Base-by-base conservation (phyloP, 257 asterid genomes). In the Lycium barbarum region DNA sequence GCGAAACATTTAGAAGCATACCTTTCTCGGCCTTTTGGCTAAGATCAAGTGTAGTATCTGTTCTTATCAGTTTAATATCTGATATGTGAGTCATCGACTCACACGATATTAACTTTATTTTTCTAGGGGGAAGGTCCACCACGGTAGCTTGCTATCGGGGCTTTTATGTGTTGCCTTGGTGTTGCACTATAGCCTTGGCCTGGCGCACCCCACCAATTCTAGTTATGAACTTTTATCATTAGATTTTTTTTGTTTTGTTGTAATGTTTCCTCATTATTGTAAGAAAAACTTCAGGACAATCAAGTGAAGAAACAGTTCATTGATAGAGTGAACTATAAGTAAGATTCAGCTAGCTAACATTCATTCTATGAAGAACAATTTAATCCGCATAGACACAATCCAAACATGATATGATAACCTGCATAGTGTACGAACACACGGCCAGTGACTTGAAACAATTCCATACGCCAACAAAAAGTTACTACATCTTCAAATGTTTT, bases 21-120 rank as follows among this genome's bases (percentile, higher is more conserved):
- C 95, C 94, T 91, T 90, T 90, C 92, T 91, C 93, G 91, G 95
- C 94, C 94, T 90, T 92, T 93, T 93, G 95, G 92, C 90, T 89
- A 88, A 89, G 92, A 89, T 93, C 93, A 87, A 91, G 90, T 91
- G 93, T 92, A 91, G 97, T 92, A 93, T 94, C 91, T 92, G 93
- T 93, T 93, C 93, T 92, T 92, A 92, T 92, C 93, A 90, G 14
- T 20, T 62, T 62, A 20, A 62, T 62, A 62, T 62, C 6, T 62
- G 15, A 62, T 67, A 36, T 35, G 12, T 35, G 76, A 49, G 11
- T 0, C 3, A 14, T 35, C 1, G 49, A 2, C 14, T 0, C 20
- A 13, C 49, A 67, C 9, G 20, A 35, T 67, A 67, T 67, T 67
- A 67, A 67, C 20, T 67, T 0, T 33, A 67, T 33, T 66, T 12